phyloP scores from a whole-genome alignment of 495 filamentous ascomycete species.

The Bombardia bombarda region DNA sequence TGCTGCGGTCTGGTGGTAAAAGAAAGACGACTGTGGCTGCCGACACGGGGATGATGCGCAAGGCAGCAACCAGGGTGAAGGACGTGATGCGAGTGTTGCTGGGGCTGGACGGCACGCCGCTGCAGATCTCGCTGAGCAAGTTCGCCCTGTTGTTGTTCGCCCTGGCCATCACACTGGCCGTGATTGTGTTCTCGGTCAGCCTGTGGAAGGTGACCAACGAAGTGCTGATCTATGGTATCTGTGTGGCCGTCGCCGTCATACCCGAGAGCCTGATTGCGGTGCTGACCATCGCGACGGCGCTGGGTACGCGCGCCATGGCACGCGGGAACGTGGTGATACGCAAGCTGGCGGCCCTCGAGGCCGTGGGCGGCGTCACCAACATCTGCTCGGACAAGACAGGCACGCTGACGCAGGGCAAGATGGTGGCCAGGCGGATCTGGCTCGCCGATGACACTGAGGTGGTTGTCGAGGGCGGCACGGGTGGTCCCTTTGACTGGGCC shows the following conservation, averaged over 20 bases:
- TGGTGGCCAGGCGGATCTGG: slow-evolving; percentile 76
- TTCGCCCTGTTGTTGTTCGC: slow-evolving; percentile 68
- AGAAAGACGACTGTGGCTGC: slow-evolving; percentile 51
- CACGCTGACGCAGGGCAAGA: slow-evolving; percentile 65
- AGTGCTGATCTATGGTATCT: slow-evolving; percentile 77
- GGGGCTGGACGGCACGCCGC: slow-evolving; percentile 66
- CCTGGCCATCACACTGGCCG: slow-evolving; percentile 62
- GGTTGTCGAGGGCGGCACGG: slow-evolving; percentile 47
- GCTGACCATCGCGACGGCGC: slow-evolving; percentile 66
- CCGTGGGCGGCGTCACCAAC: slow-evolving; percentile 76
- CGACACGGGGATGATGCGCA: slow-evolving; percentile 26
- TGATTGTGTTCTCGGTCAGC: slow-evolving; percentile 74
- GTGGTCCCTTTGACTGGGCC: slow-evolving; percentile 36
- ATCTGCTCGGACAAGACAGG: slow-evolving; percentile 88
- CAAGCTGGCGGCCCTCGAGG: slow-evolving; percentile 70
- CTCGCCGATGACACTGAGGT: slow-evolving; percentile 52
- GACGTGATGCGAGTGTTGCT: slow-evolving; percentile 29
- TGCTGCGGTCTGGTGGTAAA: slow-evolving; percentile 44
- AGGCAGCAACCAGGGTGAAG: slow-evolving; percentile 6
- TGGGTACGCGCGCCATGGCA: slow-evolving; percentile 69
- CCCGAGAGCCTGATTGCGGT: slow-evolving; percentile 63
- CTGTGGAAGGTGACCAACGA: slow-evolving; percentile 60
- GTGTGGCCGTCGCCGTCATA: slow-evolving; percentile 61
- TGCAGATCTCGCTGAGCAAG: slow-evolving; percentile 70
- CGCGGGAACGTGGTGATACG: slow-evolving; percentile 67